A percentile compares a stretch with the other conserved stretches of the same genome.
phyloP scores from a whole-genome alignment of 768 basidiomycete species.

The Mycena vitilis region DNA sequence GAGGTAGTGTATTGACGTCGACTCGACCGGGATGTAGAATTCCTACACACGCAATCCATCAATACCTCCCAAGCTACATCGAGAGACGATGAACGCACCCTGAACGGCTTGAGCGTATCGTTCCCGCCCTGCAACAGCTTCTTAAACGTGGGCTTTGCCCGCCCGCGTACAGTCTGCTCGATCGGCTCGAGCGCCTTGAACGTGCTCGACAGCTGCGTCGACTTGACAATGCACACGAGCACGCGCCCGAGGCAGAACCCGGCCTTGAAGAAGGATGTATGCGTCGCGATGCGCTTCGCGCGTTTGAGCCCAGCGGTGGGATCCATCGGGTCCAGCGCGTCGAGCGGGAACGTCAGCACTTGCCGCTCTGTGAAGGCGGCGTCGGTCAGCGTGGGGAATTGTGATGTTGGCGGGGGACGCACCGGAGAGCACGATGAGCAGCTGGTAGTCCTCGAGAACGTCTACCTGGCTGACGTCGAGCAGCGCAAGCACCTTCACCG shows the following conservation, averaged over 20 bases:
- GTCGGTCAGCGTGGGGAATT: slow-evolving; percentile 8
- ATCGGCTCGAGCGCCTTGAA: slow-evolving; percentile 98
- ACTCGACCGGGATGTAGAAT: slow-evolving; percentile 98
- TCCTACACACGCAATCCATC: slow-evolving; percentile 65
- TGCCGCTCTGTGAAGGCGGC: slow-evolving; percentile 75
- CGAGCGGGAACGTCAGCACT: slow-evolving; percentile 95
- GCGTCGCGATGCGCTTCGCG: slow-evolving; percentile 94
- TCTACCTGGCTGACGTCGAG: slow-evolving; percentile 95
- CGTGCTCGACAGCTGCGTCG: slow-evolving; percentile 93
- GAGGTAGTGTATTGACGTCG: slow-evolving; percentile 95
- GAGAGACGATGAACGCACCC: slow-evolving; percentile 58
- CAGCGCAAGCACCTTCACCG: slow-evolving; percentile 89
- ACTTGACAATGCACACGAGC: slow-evolving; percentile 97
- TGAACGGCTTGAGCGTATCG: slow-evolving; percentile 92
- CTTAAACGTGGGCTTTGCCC: slow-evolving; percentile 91
- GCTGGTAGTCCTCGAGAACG: slow-evolving; percentile 94
- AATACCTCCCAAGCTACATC: slow-evolving; percentile 7
- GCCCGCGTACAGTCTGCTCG: slow-evolving; percentile 84
- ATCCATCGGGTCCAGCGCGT: slow-evolving; percentile 90
- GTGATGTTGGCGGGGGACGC: slow-evolving; percentile 36
- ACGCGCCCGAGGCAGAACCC: slow-evolving; percentile 92
- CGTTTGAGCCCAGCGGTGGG: slow-evolving; percentile 92
- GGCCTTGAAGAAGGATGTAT: slow-evolving; percentile 98
- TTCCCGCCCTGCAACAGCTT: slow-evolving; percentile 95
- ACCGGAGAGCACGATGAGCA: slow-evolving; percentile 99